Evolutionary conservation across 2,329 filamentous ascomycete genomes (phyloP).

Genomic region (Rhynchosporium graminicola): DNA sequence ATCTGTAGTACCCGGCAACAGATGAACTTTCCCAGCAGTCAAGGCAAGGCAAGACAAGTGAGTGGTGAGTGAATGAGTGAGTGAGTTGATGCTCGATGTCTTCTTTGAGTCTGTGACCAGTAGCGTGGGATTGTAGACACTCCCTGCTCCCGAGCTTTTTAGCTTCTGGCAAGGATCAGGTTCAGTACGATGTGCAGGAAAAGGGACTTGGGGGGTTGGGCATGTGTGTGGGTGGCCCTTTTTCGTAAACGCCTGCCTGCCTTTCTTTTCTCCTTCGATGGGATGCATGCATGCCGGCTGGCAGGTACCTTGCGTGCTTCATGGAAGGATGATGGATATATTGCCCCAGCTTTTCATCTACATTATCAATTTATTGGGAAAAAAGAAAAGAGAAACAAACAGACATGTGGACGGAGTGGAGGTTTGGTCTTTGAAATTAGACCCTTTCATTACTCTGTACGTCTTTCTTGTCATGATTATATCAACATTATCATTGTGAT

Average conservation of each 20-base stretch:
- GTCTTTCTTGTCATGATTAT: neutral
- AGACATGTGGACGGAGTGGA: neutral
- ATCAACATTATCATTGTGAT: neutral
- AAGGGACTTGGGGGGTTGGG: neutral
- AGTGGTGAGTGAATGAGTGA: no score
- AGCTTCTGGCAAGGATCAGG: constrained; percentile 2
- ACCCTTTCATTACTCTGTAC: neutral
- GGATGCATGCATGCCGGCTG: neutral
- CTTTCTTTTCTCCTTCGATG: neutral
- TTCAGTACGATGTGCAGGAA: no score
- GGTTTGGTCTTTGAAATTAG: constrained; percentile 6
- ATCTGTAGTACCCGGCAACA: no score
- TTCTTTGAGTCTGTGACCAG: no score
- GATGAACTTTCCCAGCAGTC: no score
- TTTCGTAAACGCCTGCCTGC: neutral
- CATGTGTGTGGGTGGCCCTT: no score
- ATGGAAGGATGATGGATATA: no score
- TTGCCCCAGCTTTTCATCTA: no score
- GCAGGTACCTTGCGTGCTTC: no score
- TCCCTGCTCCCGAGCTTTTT: constrained; percentile 14
- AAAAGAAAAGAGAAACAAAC: neutral
- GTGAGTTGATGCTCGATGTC: no score
- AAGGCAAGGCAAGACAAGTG: no score
- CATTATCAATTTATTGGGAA: no score
- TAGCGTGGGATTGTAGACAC: neutral